Base-by-base conservation (phyloP, 1,139 yeast species). In the Scheffersomyces quercinus region DNA sequence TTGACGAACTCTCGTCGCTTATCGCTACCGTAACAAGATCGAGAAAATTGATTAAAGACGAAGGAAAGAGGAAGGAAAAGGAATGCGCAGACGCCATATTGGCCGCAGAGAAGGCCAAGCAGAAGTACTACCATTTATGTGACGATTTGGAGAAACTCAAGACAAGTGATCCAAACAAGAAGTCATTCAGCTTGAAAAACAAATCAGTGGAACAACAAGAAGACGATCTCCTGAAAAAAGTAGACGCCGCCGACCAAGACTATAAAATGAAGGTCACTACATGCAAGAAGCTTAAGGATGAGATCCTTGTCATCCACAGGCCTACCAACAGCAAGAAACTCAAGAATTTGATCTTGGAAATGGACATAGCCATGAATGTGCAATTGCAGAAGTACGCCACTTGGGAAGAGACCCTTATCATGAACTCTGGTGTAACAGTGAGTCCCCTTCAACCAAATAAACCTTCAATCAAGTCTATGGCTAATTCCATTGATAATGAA, bases 341-440 rank as follows among this genome's bases (percentile, higher is more conserved):
- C 54, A 87, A 85, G 59, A 85, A 88, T 60, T 71, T 89, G 51
- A 83, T 90, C 43, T 71, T 89, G 52, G 97, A 91, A 63, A 77
- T 88, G 63, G 98, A 93, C 63, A 82, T 88, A 41, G 97, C 97
- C 10, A 72, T 91, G 74, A 82, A 89, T 49, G 82, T 90, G 41
- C 97, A 91, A 64, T 71, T 93, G 46, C 95, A 88, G 56, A 89
- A 90, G 61, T 91, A 86, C 59, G 85, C 97, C 5, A 87, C 93
- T 33, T 86, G 90, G 76, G 81, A 83, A 45, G 98, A 93, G 63
- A 88, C 88, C 34, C 75, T 88, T 49, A 77, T 88, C 28, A 79
- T 93, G 70, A 90, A 91, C 56, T 78, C 88, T 16, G 98, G 97
- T 28, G 87, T 90, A 34, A 82, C 88, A 47, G 76, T 91, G 7